Evolutionary conservation across 352 stramenopile genomes (phyloP), one percentile per base, ranked within the genome.

Genomic region (Thraustochytrium sp.): DNA sequence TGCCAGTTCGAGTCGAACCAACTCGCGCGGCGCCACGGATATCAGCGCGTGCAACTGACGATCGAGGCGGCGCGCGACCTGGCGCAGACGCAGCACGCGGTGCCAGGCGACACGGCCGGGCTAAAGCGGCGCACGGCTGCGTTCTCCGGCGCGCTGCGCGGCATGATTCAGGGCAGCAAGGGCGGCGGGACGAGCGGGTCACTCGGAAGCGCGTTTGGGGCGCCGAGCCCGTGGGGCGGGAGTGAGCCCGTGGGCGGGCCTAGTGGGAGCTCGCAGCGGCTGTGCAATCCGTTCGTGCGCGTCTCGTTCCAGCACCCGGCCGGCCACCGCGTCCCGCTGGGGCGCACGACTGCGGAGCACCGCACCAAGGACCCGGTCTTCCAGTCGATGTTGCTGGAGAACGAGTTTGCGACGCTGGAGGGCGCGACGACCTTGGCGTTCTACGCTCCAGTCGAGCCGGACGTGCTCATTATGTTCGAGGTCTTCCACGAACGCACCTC

Each of bases 231-330:
- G 2, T 77, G n/a, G 13, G 18, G 13, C 23, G n/a, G n/a, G n/a
- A n/a, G n/a, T n/a, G n/a, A n/a, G n/a, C n/a, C n/a, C n/a, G n/a
- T n/a, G n/a, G 21, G 13, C 34, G 11, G 23, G 40, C 8, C 42
- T 2, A 18, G 16, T 23, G 36, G 23, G 13, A 37, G 26, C 11
- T 55, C 65, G 11, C 42, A 77, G 23, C 21, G 49, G 26, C 38
- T 80, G 5, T 65, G 68, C 44, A 65, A 51, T 18, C 68, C 68
- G 4, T 80, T 65, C 26, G 68, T 80, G 18, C 48, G 53, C 23
- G 13, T 80, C 18, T 80, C 68, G 23, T 80, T 72, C 26, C 68
- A 80, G 53, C 68, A 80, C 2, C 68, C 68, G 13, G 68, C 68
- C 9, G 68, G 68, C 9, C 68, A 80, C 26, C 23, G 68, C 9